Conservation (phyloP, 148 eudicot genomes). For the Bassia scoparia region DNA sequence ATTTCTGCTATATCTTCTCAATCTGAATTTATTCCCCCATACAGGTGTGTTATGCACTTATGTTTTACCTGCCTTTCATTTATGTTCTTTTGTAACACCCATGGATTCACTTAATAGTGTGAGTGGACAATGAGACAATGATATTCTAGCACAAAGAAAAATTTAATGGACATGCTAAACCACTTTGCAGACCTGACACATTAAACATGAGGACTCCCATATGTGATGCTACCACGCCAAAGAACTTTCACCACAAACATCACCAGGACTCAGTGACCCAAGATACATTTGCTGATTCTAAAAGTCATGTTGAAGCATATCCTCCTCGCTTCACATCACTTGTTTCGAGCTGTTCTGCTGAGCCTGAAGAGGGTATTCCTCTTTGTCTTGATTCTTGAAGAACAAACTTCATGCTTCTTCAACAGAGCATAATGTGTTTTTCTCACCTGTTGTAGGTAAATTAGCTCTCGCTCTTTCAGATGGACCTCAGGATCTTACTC, state of each 20-base stretch:
- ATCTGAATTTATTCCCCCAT: conserved; percentile 44
- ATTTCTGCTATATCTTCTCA: conserved; percentile 47
- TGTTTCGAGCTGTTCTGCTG: conserved; percentile 51
- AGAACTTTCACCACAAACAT: conserved; percentile 25
- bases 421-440: conserved; percentile 4
- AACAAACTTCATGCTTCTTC: conserved; percentile 8
- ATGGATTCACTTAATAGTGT: not conserved
- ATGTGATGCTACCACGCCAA: conserved; percentile 27
- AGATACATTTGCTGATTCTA: conserved; percentile 24
- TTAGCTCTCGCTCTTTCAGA: conserved; percentile 31
- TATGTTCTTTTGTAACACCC: too few species aligned
- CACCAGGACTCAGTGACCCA: conserved; percentile 28
- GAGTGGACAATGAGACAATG: not conserved
- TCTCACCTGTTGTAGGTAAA: conserved; percentile 13
- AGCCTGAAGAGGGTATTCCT: conserved; percentile 37
- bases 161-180: not conserved
- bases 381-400: not conserved
- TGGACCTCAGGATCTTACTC: conserved; percentile 31
- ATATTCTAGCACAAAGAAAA: not conserved
- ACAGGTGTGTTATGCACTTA: conserved; percentile 36
- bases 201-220: conserved; percentile 29
- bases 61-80: not conserved
- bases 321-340: conserved; percentile 77
- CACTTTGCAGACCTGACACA: conserved; percentile 43
- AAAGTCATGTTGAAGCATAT: conserved; percentile 30